Evolutionary conservation across 73 alveolate genomes (phyloP), one percentile per base, ranked within the genome.

Genomic region (Blepharisma japonicum): DNA sequence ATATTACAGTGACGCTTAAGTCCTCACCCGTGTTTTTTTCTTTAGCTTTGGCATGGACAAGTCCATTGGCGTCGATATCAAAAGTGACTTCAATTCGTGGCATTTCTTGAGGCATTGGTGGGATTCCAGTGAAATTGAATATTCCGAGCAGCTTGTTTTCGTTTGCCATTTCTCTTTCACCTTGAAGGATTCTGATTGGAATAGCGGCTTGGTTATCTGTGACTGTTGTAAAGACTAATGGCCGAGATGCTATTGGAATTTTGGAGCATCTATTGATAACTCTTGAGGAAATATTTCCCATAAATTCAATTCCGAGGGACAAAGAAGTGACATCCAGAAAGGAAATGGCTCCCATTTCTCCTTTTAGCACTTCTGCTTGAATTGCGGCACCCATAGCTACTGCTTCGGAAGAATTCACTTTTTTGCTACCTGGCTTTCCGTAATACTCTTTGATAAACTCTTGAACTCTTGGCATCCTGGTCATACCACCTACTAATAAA

Each of bases 261-360:
- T 96, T 91, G 27, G 98, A 83, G 86, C 94, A 94, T 91, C 98
- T 94, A 56, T 83, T 84, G 81, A 94, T 95, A 77, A 94, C 77
- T 82, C 80, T 82, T 46, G 96, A 91, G 90, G 94, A 79, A 51
- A 87, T 94, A 21, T 98, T 98, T 68, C 97, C 96, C 11, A 72
- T 81, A 23, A 96, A 83, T 82, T 90, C 97, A 72, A 95, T 86
- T 76, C 99, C 99, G 54, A 95, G 89, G 47, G 97, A 92, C 6
- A 94, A 90, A 74, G 99, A 97, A 56, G 98, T 90, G 50, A 95
- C 97, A 84, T 95, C 99, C n/a, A n/a, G n/a, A n/a, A n/a, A n/a
- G 25, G 92, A 81, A 66, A 92, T 81, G 76, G 83, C 96, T 86
- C 88, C 87, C 79, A 89, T 89, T 18, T 90, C 90, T 51, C 95